These are phyloP conservation scores for Escallonia rubra DNA, from an alignment of 129 eudicot species.

Conservation along the genomic window DNA sequence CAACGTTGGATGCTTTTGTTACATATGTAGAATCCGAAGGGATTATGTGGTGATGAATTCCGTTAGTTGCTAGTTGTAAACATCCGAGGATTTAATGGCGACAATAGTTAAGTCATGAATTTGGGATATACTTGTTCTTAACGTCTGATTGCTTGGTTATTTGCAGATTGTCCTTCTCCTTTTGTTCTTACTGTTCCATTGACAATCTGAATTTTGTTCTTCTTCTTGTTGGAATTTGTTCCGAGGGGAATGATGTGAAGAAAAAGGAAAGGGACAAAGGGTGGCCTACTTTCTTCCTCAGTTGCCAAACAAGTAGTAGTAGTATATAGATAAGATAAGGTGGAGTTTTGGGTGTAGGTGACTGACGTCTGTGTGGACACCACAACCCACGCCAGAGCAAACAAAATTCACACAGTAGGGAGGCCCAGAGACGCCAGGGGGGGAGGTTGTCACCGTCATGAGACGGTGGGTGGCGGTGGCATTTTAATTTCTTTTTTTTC, in stretches of 20 bases:
- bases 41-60: neutral
- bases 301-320: neutral
- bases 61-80: neutral
- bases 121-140: neutral
- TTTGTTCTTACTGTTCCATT: no score
- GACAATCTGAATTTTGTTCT: no score
- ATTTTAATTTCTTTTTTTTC: neutral
- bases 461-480: slow-evolving; percentile 1
- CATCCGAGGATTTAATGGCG: neutral
- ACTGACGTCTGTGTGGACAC: neutral
- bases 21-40: slow-evolving; percentile 2
- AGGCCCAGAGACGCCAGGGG: neutral
- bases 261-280: no score
- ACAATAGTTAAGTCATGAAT: neutral
- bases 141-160: no score
- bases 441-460: slow-evolving; percentile 17
- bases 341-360: neutral
- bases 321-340: neutral
- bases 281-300: no score
- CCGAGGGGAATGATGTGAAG: no score
- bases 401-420: neutral
- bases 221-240: no score
- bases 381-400: neutral
- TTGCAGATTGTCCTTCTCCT: no score
- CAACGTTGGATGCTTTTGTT: no score